Conservation (phyloP, 345 rosid genomes). For the Eucalyptus cloeziana region DNA sequence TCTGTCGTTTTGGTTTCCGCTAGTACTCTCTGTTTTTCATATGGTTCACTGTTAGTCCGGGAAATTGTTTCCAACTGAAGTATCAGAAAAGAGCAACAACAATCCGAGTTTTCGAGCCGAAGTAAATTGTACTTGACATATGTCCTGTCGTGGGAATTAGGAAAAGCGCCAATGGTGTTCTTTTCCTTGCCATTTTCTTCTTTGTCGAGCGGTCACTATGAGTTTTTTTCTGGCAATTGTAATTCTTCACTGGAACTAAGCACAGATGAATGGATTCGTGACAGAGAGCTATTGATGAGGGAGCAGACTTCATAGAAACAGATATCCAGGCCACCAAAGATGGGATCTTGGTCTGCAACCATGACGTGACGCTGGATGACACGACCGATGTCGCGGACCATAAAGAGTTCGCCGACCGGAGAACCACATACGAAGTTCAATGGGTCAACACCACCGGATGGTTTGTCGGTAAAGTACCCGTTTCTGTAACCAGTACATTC, state of each 20-base stretch:
- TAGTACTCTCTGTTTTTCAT: background rate
- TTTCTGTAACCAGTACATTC: background rate
- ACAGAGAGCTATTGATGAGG: conserved; percentile 35
- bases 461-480: conserved; percentile 14
- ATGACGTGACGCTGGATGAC: conserved; percentile 22
- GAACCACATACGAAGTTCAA: conserved; percentile 25
- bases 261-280: background rate
- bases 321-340: conserved; percentile 28
- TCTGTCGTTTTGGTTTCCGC: background rate
- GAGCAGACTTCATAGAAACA: conserved; percentile 30
- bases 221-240: background rate
- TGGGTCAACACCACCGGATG: conserved; percentile 22
- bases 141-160: background rate
- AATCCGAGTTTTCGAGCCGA: background rate
- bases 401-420: conserved; percentile 23
- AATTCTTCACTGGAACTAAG: background rate
- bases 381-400: conserved; percentile 19
- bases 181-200: background rate
- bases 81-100: background rate
- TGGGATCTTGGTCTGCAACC: conserved; percentile 27
- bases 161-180: background rate
- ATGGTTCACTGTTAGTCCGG: background rate
- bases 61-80: background rate
- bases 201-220: background rate
- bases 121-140: background rate